Evolutionary conservation across 495 filamentous ascomycete species (phyloP).

Genomic region (Oidiodendron maius): DNA sequence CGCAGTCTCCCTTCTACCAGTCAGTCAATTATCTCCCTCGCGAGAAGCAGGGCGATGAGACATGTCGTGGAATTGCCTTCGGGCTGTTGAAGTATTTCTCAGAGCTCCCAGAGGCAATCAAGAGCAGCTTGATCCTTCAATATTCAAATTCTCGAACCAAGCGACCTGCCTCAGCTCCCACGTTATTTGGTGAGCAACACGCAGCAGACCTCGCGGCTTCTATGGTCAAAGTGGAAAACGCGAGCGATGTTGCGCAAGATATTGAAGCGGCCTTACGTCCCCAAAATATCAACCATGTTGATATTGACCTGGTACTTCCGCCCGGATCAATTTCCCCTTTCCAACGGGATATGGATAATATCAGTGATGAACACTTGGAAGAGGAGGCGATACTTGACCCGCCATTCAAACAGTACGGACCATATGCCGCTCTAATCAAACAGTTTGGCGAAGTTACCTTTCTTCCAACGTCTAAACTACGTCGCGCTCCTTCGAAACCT

Average conservation of each 20-base stretch:
- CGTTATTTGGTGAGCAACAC: slow-evolving; percentile 85
- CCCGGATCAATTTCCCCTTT: slow-evolving; percentile 61
- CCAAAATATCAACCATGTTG: slow-evolving; percentile 73
- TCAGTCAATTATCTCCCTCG: slow-evolving; percentile 88
- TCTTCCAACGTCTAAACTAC: slow-evolving; percentile 79
- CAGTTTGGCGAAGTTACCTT: slow-evolving; percentile 79
- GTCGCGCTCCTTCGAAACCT: slow-evolving; percentile 80
- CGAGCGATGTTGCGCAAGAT: slow-evolving; percentile 60
- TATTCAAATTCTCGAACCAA: slow-evolving; percentile 40
- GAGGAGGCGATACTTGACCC: slow-evolving; percentile 56
- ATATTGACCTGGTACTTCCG: slow-evolving; percentile 83
- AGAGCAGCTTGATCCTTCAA: slow-evolving; percentile 48
- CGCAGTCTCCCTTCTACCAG: slow-evolving; percentile 88
- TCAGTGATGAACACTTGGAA: slow-evolving; percentile 32
- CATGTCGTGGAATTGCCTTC: slow-evolving; percentile 84
- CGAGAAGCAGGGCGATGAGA: slow-evolving; percentile 88
- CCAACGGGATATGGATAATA: slow-evolving; percentile 30
- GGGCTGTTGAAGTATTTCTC: slow-evolving; percentile 88
- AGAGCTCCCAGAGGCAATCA: slow-evolving; percentile 73
- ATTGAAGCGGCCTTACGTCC: slow-evolving; percentile 68
- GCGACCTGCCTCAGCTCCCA: slow-evolving; percentile 51
- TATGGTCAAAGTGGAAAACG: slow-evolving; percentile 73
- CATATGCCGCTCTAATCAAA: slow-evolving; percentile 66
- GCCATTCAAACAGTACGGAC: slow-evolving; percentile 61
- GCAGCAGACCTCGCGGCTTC: slow-evolving; percentile 81